Conservation (phyloP, 768 basidiomycete species). For the Coprinopsis sp. region DNA sequence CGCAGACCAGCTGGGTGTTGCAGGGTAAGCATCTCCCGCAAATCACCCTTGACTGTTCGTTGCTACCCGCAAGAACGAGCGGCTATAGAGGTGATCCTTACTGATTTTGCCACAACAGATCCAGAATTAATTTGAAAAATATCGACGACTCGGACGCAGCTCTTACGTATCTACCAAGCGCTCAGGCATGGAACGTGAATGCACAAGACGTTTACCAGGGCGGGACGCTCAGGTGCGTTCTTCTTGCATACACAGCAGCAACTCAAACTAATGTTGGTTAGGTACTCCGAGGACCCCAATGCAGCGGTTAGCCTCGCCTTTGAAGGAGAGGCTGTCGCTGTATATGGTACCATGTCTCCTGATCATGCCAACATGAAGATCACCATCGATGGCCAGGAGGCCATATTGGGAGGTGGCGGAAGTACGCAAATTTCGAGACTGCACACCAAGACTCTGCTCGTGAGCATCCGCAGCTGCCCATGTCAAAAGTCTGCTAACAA, state of each 20-base stretch:
- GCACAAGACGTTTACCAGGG: slow-evolving; percentile 27
- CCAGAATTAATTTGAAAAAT: slow-evolving; percentile 23
- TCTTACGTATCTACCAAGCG: slow-evolving; percentile 35
- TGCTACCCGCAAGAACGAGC: no score
- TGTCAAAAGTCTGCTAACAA: no score
- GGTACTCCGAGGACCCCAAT: slow-evolving; percentile 35
- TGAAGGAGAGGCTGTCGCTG: slow-evolving; percentile 46
- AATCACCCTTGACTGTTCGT: no score
- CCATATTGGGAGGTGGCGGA: slow-evolving; percentile 31
- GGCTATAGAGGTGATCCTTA: not conserved
- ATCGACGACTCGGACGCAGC: slow-evolving; percentile 39
- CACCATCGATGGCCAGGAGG: slow-evolving; percentile 36
- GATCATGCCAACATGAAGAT: slow-evolving; percentile 46
- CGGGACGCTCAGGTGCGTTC: slow-evolving; percentile 40
- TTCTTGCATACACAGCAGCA: not conserved
- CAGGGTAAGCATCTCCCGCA: slow-evolving; percentile 34
- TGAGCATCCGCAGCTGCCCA: slow-evolving; percentile 1
- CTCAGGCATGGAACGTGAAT: slow-evolving; percentile 33
- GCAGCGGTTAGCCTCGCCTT: slow-evolving; percentile 43
- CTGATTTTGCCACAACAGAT: slow-evolving; percentile 12
- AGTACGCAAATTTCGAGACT: slow-evolving; percentile 22
- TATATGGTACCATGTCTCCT: slow-evolving; percentile 51
- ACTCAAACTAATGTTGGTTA: slow-evolving; percentile 16
- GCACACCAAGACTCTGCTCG: slow-evolving; percentile 14
- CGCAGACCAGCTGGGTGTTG: slow-evolving; percentile 32